Conservation (phyloP, 495 filamentous ascomycete species). For the Penicillium steckii region DNA sequence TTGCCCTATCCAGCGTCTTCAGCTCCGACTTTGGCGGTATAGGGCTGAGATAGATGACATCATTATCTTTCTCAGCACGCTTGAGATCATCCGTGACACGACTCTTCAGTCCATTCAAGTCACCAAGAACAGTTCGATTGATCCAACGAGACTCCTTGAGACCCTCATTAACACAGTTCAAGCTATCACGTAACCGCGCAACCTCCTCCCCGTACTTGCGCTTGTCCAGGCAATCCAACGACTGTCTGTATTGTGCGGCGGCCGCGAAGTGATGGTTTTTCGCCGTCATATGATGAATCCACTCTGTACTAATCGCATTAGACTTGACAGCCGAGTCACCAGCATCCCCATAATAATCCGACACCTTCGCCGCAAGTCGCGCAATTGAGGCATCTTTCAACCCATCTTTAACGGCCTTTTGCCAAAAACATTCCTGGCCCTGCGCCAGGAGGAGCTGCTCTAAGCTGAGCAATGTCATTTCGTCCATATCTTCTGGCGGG, state of each 20-base stretch:
- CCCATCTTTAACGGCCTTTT: conserved; percentile 92
- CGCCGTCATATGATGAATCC: conserved; percentile 97
- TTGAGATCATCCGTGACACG: conserved; percentile 85
- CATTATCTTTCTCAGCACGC: conserved; percentile 93
- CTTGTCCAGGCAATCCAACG: conserved; percentile 90
- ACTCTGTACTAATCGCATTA: conserved; percentile 84
- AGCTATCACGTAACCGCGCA: conserved; percentile 75
- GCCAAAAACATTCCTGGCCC: conserved; percentile 97
- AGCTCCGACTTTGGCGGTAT: conserved; percentile 90
- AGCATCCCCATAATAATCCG: conserved; percentile 83
- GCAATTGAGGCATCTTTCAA: conserved; percentile 90
- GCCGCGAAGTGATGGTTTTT: conserved; percentile 98
- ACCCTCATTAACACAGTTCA: conserved; percentile 81
- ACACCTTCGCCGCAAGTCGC: conserved; percentile 87
- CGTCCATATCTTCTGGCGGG: conserved; percentile 95
- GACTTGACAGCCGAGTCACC: conserved; percentile 85
- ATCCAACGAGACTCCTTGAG: conserved; percentile 84
- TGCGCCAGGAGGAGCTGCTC: conserved; percentile 85
- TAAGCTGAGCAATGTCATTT: conserved; percentile 77
- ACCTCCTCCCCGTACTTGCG: conserved; percentile 96
- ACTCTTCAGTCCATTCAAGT: conserved; percentile 79
- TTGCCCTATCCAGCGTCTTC: conserved; percentile 78
- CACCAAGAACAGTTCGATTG: conserved; percentile 76
- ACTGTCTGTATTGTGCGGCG: conserved; percentile 92
- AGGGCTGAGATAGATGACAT: conserved; percentile 82